These are phyloP conservation scores for Immersiporthe knoxdaviesiana DNA, from an alignment of 2,329 filamentous ascomycete genomes.

Conservation along the genomic window DNA sequence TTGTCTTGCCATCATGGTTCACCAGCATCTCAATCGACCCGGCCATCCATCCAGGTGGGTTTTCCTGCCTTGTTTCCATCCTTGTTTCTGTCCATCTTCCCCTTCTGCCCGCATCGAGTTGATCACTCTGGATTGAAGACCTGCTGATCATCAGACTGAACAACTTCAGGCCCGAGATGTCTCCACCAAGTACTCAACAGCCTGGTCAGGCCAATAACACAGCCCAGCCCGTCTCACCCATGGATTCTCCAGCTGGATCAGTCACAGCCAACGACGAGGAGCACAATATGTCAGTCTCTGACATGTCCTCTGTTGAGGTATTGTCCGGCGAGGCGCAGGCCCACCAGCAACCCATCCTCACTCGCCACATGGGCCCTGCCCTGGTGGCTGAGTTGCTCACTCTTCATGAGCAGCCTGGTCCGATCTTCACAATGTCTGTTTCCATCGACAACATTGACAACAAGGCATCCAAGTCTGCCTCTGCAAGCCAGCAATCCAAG, in stretches of 20 bases:
- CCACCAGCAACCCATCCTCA: not conserved
- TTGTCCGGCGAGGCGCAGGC: not conserved
- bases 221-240: not conserved
- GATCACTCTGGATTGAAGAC: not conserved
- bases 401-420: not conserved
- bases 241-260: not conserved
- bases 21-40: not conserved
- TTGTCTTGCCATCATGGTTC: not conserved
- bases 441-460: not conserved
- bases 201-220: not conserved
- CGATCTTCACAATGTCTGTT: not conserved
- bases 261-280: not conserved
- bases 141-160: not conserved
- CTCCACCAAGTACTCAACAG: not conserved
- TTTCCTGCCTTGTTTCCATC: not conserved
- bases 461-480: not conserved
- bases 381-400: not conserved
- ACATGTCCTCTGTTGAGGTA: not conserved
- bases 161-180: not conserved
- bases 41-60: not conserved
- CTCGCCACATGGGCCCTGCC: not conserved
- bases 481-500: not conserved
- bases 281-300: not conserved
- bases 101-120: not conserved
- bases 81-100: not conserved